Percentiles rank a stretch among this genome's conserved stretches.
Evolutionary conservation across 805 yeast genomes (phyloP).

Genomic region (Suhomyces prunicola): DNA sequence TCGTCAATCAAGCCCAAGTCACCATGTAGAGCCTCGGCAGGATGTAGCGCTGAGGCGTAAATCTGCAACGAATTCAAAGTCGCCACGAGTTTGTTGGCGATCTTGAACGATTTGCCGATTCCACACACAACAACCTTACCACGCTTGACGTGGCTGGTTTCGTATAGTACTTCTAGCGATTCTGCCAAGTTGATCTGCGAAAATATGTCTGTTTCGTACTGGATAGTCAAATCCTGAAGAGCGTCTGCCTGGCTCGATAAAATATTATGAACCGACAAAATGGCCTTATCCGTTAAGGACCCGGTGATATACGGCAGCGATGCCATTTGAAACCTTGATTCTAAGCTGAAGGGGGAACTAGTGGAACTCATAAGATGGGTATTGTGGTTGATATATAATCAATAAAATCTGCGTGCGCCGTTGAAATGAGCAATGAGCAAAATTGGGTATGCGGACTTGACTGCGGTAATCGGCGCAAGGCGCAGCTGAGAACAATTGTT

Average conservation of each 20-base stretch:
- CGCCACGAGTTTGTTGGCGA: constrained; percentile 75
- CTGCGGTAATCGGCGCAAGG: too few relatives aligned
- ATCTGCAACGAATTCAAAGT: constrained; percentile 78
- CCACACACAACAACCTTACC: constrained; percentile 80
- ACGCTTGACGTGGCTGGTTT: constrained; percentile 25
- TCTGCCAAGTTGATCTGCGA: constrained; percentile 42
- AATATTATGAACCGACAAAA: constrained; percentile 38
- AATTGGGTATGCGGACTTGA: not conserved
- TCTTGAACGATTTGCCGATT: constrained; percentile 80
- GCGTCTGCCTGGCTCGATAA: constrained; percentile 49
- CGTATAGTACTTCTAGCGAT: constrained; percentile 40
- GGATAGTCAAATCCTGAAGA: constrained; percentile 40
- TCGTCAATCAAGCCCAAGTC: constrained; percentile 72
- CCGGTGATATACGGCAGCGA: not conserved
- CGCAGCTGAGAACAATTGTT: too few relatives aligned
- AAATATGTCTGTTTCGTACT: constrained; percentile 44
- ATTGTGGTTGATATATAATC: not conserved
- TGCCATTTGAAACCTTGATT: not conserved
- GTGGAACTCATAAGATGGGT: too few relatives aligned
- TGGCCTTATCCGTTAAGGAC: constrained; percentile 12
- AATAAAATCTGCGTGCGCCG: not conserved
- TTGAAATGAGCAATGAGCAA: not conserved
- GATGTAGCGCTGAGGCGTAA: constrained; percentile 67
- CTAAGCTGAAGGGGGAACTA: too few relatives aligned
- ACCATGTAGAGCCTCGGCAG: constrained; percentile 87